phyloP scores from a whole-genome alignment of 768 basidiomycete species.

The Boletus rubropictus region DNA sequence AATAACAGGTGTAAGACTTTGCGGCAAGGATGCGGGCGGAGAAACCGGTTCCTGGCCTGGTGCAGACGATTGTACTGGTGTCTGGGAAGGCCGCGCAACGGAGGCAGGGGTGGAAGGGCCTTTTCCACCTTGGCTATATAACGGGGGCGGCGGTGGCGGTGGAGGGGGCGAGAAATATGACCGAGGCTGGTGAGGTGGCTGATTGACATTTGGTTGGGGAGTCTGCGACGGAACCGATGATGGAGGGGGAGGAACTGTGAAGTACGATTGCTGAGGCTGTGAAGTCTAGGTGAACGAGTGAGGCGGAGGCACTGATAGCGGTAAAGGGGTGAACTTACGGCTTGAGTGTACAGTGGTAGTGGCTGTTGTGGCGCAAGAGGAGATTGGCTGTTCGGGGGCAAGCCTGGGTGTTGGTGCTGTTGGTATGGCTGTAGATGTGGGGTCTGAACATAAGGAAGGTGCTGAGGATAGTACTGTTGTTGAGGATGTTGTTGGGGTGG shows the following conservation, averaged over 20 bases:
- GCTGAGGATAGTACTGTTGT: slow-evolving; percentile 7
- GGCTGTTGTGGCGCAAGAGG: background rate
- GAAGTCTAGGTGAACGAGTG: slow-evolving; percentile 1
- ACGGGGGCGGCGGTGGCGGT: slow-evolving; percentile 13
- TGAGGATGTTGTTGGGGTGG: slow-evolving; percentile 6
- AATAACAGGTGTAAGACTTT: slow-evolving; percentile 2
- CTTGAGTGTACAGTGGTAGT: slow-evolving; percentile 3
- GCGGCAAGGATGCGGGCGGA: slow-evolving; percentile 6
- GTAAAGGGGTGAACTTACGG: slow-evolving; percentile 5
- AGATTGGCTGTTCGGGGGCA: slow-evolving; percentile 8
- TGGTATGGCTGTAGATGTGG: slow-evolving; percentile 15
- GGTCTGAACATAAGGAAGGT: slow-evolving; percentile 13
- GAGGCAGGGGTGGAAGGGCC: background rate
- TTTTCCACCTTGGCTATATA: slow-evolving; percentile 3
- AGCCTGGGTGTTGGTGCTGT: slow-evolving; percentile 7
- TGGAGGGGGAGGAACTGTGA: slow-evolving; percentile 18
- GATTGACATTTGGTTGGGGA: slow-evolving; percentile 10
- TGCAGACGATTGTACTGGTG: background rate
- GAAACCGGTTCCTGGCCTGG: slow-evolving; percentile 6
- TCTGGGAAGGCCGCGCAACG: slow-evolving; percentile 7
- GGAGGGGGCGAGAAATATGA: slow-evolving; percentile 21
- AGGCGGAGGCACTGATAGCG: background rate
- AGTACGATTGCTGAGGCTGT: slow-evolving; percentile 12
- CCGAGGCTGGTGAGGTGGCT: slow-evolving; percentile 18
- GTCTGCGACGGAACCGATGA: slow-evolving; percentile 11